These are phyloP conservation scores for Phytophthora constricta DNA, from an alignment of 352 stramenopile genomes.

Conservation along the genomic window DNA sequence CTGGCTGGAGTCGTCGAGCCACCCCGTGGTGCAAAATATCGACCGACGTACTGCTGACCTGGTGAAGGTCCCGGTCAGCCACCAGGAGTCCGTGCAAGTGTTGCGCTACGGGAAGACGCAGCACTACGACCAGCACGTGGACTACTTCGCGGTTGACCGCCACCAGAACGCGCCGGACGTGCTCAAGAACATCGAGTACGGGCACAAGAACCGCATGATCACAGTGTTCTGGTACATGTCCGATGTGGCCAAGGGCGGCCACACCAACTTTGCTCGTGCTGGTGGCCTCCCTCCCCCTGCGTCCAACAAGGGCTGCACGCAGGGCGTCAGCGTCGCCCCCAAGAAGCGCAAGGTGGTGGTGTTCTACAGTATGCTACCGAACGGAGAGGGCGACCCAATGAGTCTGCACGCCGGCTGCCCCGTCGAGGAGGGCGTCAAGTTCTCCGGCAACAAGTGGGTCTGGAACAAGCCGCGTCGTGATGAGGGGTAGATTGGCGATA, in stretches of 20 bases:
- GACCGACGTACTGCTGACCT: conserved; percentile 71
- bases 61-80: conserved; percentile 57
- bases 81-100: conserved; percentile 78
- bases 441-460: conserved; percentile 86
- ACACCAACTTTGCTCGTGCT: conserved; percentile 77
- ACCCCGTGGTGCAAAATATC: conserved; percentile 55
- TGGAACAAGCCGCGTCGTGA: conserved; percentile 73
- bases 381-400: conserved; percentile 62
- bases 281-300: conserved; percentile 50
- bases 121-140: conserved; percentile 80
- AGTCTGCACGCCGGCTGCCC: conserved; percentile 76
- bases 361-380: conserved; percentile 85
- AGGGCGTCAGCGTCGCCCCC: conserved; percentile 66
- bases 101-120: conserved; percentile 75
- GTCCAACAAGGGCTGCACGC: conserved; percentile 64
- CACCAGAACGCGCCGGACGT: conserved; percentile 51
- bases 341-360: conserved; percentile 82
- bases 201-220: conserved; percentile 87
- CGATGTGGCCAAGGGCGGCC: conserved; percentile 67
- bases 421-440: conserved; percentile 77
- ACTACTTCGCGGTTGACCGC: conserved; percentile 61
- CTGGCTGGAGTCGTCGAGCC: conserved; percentile 60
- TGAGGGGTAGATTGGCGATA: conserved; percentile 10
- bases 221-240: conserved; percentile 91
- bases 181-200: conserved; percentile 62